Base-by-base conservation (phyloP, 331 rosid species). In the Quercus lobata region DNA sequence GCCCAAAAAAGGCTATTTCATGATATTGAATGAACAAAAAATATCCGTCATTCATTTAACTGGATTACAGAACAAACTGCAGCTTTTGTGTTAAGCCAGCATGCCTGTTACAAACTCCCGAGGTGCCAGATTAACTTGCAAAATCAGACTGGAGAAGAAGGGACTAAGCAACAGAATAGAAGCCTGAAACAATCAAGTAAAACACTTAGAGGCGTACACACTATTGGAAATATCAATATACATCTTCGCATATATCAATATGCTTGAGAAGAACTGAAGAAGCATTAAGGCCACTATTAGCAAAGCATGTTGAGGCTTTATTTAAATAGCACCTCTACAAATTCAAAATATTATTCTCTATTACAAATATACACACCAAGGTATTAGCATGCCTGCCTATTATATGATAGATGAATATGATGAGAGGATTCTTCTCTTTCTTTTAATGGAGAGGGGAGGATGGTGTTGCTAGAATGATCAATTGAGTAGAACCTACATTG, bases 91-190 rank as follows among this genome's bases (percentile, higher is more conserved):
- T 68, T 65, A 7, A 35, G 72, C 18, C 29, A 34, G 72, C 29
- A 68, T 68, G 72, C 72, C 72, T 68, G 72, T 68, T 68, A 68
- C 72, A 35, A 68, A 68, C 53, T 68, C 72, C 53, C n/a, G 72
- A 19, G 72, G 72, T n/a, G 53, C 29, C 5, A 68, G 29, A 22
- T 19, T 49, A 68, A 34, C 72, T 68, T 9, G 72, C 7, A 19
- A 68, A 68, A 68, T 68, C 27, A 35, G 52, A 15, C 15, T 34
- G 18, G 72, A 68, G 72, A 68, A 68, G 49, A 68, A 68, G 18
- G 53, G 72, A n/a, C 53, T 68, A 35, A 68, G 27, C 53, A 68
- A 68, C 8, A 68, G 72, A 34, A 68, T 68, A 34, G 53, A 68
- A 35, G 52, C 72, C 72, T 68, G 72, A 24, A 46, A 68, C 27